Base-by-base conservation (phyloP, 2,329 filamentous ascomycete genomes). In the Tolypocladium pustulatum region DNA sequence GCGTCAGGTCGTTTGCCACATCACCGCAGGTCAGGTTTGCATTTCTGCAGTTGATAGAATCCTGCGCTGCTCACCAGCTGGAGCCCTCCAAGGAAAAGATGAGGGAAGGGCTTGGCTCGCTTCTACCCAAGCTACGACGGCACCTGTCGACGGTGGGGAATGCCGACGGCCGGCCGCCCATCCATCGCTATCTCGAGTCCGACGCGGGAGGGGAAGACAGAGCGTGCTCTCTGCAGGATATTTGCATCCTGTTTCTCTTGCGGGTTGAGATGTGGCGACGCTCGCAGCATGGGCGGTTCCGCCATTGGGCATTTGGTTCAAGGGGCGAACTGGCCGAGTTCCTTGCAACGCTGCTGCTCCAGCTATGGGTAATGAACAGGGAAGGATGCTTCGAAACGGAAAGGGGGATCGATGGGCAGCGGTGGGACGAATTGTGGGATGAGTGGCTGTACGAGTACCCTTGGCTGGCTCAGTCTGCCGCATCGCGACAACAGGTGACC, bases 371-470 rank as follows among this genome's bases (percentile, higher is more conserved):
- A 13, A 52, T 52, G 49, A 17, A 52, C 30, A 13, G 30, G 20
- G 49, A 52, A 9, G 49, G 4, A 52, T 32, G 67, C 51, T 61
- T 67, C 22, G 40, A 43, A 3, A 55, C 53, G 32, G 56, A 60
- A 1, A 54, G 57, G 10, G 36, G 61, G 1, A 30, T 53, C 7
- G 10, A 46, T 12, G 60, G 61, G 6, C 38, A 61, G 7, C 34
- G 54, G 8, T 68, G 65, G 64, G 63, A 69, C 30, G 49, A 57
- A 13, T 51, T 65, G 8, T 73, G 71, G 71, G 63, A 68, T 15
- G 40, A 59, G 38, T 73, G 69, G 71, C 22, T 69, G 49, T 58
- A 62, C 25, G 30, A 52, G 30, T 22, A 52, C 30, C 49, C 30
- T 5, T 15, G 49, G 49, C 17, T 34, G 20, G 30, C 20, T 17